phyloP scores from a whole-genome alignment of 768 basidiomycete species.

The Mycena chlorophos region DNA sequence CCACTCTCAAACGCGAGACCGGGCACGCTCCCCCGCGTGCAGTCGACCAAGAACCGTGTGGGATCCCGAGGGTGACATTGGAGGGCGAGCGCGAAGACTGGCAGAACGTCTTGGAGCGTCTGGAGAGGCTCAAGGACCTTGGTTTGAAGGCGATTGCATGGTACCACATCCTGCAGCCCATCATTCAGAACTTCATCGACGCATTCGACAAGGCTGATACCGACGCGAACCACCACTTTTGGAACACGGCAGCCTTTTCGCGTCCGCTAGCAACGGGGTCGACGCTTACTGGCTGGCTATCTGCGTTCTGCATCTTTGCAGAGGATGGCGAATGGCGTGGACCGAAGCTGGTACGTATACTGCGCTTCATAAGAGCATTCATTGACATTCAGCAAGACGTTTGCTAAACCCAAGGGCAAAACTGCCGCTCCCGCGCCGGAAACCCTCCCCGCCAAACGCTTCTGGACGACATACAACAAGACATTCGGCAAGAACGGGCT shows the following conservation, averaged over 20 bases:
- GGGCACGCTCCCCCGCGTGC: conserved; percentile 22
- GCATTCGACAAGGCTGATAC: neutral
- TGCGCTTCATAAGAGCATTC: neutral
- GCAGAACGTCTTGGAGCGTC: conserved; percentile 19
- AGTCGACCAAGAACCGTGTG: conserved; percentile 18
- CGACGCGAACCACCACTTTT: neutral
- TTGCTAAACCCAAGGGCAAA: neutral
- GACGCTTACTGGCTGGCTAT: conserved; percentile 20
- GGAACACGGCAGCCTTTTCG: neutral
- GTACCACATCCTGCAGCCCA: conserved; percentile 21
- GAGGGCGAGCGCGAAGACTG: conserved; percentile 26
- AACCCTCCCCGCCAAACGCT: neutral
- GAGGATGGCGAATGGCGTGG: conserved; percentile 18
- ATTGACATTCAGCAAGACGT: neutral
- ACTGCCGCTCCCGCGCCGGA: neutral
- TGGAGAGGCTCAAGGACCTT: conserved; percentile 26
- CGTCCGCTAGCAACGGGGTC: conserved; percentile 1
- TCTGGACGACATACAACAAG: conserved; percentile 5
- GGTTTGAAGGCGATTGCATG: conserved; percentile 19
- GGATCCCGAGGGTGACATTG: conserved; percentile 19
- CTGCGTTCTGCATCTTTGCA: conserved; percentile 18
- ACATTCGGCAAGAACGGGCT: neutral
- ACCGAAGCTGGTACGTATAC: conserved; percentile 4
- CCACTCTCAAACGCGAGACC: conserved; percentile 28
- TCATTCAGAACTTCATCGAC: conserved; percentile 8